Evolutionary conservation across 768 basidiomycete species (phyloP).

Genomic region (Hericium erinaceus): DNA sequence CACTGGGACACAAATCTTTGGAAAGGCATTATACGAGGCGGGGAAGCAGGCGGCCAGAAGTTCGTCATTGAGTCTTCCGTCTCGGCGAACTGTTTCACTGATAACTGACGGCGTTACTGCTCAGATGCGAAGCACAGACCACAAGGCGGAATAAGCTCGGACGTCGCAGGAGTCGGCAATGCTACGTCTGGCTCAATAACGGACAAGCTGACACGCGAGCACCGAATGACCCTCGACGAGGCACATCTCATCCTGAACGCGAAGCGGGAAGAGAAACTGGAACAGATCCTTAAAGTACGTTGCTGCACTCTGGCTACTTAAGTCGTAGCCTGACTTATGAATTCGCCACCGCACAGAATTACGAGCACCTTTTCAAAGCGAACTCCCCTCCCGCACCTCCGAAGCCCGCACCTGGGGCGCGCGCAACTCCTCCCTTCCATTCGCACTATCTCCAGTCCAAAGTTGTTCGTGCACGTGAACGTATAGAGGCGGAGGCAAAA

Average conservation of each 20-base stretch:
- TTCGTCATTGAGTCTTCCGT: conserved; percentile 29
- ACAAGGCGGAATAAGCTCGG: conserved; percentile 55
- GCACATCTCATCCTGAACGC: conserved; percentile 87
- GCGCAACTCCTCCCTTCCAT: conserved; percentile 37
- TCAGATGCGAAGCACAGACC: conserved; percentile 80
- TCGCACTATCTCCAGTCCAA: conserved; percentile 96
- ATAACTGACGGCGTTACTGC: background rate
- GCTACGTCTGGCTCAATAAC: conserved; percentile 69
- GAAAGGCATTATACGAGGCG: conserved; percentile 86
- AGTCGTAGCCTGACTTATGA: background rate
- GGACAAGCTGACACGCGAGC: conserved; percentile 74
- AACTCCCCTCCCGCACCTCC: conserved; percentile 60
- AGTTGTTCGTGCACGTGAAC: conserved; percentile 88
- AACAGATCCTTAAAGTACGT: conserved; percentile 64
- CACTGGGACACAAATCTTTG: conserved; percentile 72
- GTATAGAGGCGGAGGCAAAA: conserved; percentile 81
- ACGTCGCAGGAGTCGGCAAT: conserved; percentile 64
- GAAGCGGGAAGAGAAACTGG: conserved; percentile 62
- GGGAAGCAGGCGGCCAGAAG: conserved; percentile 90
- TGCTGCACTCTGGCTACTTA: background rate
- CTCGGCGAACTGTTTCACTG: background rate
- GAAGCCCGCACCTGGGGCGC: conserved; percentile 32
- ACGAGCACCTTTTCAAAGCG: conserved; percentile 86
- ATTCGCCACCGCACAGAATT: conserved; percentile 47
- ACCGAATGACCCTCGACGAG: conserved; percentile 93